These are phyloP conservation scores for Populus pruinosa DNA, from an alignment of 345 rosid genomes.

Conservation along the genomic window DNA sequence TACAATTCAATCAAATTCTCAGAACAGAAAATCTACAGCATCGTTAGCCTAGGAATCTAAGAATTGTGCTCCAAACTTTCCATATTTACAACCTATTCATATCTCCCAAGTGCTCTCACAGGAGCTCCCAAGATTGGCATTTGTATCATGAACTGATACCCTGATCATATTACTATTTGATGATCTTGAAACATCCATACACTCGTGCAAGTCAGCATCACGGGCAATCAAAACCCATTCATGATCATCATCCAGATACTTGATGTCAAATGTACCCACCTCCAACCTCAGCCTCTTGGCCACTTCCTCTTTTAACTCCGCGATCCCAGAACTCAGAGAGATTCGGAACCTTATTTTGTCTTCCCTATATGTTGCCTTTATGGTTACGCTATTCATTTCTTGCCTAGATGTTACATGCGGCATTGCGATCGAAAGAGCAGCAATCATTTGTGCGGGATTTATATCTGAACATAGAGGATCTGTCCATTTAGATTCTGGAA, in stretches of 20 bases:
- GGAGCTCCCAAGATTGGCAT: conserved; percentile 69
- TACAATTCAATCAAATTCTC: conserved; percentile 10
- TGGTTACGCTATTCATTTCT: conserved; percentile 47
- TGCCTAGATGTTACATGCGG: conserved; percentile 22
- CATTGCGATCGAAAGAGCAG: conserved; percentile 27
- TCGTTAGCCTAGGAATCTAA: conserved; percentile 18
- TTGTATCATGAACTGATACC: conserved; percentile 61
- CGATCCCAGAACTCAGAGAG: conserved; percentile 43
- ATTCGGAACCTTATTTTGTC: conserved; percentile 80
- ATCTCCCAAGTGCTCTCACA: conserved; percentile 81
- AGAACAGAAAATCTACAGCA: conserved; percentile 21
- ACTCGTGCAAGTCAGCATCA: conserved; percentile 79
- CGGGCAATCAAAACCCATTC: conserved; percentile 86
- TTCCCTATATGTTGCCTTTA: conserved; percentile 78
- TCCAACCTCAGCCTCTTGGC: conserved; percentile 82
- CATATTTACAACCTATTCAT: conserved; percentile 16
- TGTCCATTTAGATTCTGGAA: conserved; percentile 54
- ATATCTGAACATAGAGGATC: conserved; percentile 23
- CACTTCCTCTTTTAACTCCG: conserved; percentile 75
- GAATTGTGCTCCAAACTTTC: conserved; percentile 19
- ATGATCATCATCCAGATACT: conserved; percentile 76
- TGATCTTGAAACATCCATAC: conserved; percentile 61
- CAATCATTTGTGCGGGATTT: conserved; percentile 19
- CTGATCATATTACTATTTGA: conserved; percentile 60
- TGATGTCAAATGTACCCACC: conserved; percentile 66